Evolutionary conservation across 345 rosid species (phyloP).

Genomic region (Garcia nutans): DNA sequence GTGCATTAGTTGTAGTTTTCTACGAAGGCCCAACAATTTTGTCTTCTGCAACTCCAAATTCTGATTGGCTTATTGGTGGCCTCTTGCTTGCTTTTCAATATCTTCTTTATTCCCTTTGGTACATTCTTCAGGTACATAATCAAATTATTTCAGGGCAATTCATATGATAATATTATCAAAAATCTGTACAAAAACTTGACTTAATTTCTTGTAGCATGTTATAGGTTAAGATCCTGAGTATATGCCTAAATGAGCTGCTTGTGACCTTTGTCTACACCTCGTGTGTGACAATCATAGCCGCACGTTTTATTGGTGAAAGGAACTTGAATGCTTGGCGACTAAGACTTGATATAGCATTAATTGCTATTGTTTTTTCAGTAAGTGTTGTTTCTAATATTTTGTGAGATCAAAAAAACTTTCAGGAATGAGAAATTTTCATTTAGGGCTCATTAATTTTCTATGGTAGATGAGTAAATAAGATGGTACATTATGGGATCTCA

Average conservation of each 20-base stretch:
- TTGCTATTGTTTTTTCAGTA: conserved; percentile 70
- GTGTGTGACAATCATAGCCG: conserved; percentile 56
- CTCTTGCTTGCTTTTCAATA: conserved; percentile 23
- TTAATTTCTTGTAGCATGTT: background rate
- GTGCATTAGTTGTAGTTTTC: conserved; percentile 34
- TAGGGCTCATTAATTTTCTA: no score
- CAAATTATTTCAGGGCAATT: background rate
- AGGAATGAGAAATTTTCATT: no score
- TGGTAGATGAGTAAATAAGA: no score
- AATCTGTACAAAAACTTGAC: background rate
- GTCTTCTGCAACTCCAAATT: background rate
- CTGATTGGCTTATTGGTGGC: conserved; percentile 37
- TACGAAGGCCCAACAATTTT: conserved; percentile 32
- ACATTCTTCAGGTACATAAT: conserved; percentile 30
- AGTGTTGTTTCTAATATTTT: conserved; percentile 17
- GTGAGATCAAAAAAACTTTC: background rate
- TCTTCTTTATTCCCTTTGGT: conserved; percentile 26
- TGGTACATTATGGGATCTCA: no score
- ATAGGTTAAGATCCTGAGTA: conserved; percentile 71
- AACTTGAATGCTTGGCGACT: conserved; percentile 56
- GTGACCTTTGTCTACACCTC: conserved; percentile 71
- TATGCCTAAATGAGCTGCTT: conserved; percentile 64
- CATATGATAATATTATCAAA: no score
- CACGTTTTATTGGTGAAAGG: conserved; percentile 46
- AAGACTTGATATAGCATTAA: conserved; percentile 47